Evolutionary conservation across 768 basidiomycete species (phyloP).

Genomic region (Pleurotus salmoneostramineus): DNA sequence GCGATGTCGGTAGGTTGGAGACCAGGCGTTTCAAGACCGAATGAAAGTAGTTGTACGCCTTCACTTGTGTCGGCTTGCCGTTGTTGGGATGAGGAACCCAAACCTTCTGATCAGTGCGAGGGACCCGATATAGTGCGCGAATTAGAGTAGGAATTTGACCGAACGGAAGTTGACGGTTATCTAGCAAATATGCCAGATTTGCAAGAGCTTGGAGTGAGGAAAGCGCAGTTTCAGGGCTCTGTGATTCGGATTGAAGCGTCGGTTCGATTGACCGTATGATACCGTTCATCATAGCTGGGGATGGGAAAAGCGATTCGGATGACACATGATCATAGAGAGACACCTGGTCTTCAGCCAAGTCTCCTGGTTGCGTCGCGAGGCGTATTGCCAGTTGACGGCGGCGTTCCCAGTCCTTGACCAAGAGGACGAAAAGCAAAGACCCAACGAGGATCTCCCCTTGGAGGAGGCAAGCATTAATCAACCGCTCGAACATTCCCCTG

Average conservation of each 20-base stretch:
- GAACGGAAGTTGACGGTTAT: conserved; percentile 44
- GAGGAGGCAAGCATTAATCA: conserved; percentile 62
- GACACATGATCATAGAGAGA: conserved; percentile 12
- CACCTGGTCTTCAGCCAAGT: not conserved
- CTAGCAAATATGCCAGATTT: conserved; percentile 49
- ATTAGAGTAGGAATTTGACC: conserved; percentile 41
- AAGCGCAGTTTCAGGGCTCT: conserved; percentile 16
- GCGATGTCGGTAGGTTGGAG: conserved; percentile 22
- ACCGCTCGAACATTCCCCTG: conserved; percentile 53
- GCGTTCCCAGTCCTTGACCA: conserved; percentile 62
- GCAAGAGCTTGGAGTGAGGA: conserved; percentile 58
- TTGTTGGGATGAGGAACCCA: conserved; percentile 27
- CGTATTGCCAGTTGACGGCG: conserved; percentile 21
- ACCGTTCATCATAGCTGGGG: conserved; percentile 15
- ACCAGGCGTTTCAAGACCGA: conserved; percentile 39
- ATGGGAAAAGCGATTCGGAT: conserved; percentile 12
- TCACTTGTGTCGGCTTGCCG: conserved; percentile 22
- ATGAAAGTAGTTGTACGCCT: conserved; percentile 47
- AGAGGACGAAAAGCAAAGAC: conserved; percentile 60
- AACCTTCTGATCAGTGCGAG: conserved; percentile 32
- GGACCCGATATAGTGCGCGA: conserved; percentile 40
- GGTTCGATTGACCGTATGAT: conserved; percentile 29
- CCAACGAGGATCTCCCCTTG: conserved; percentile 82
- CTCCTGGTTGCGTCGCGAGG: conserved; percentile 5
- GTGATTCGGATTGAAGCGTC: conserved; percentile 22